These are phyloP conservation scores for Leptodontidium sp. DNA, from an alignment of 2,329 filamentous ascomycete genomes.

Conservation along the genomic window DNA sequence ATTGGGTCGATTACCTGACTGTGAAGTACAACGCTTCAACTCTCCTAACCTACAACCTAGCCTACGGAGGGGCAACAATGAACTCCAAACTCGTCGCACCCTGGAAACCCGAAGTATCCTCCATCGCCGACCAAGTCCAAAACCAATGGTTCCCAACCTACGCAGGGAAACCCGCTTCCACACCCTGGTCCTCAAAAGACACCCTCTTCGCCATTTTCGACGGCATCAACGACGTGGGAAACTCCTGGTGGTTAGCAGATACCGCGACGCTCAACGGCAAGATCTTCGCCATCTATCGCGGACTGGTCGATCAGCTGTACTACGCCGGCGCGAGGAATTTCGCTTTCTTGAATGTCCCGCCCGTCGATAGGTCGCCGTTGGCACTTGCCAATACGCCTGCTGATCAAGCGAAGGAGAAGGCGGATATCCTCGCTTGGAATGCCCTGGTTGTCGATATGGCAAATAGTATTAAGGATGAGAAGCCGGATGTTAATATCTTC, in stretches of 20 bases:
- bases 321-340: conserved; percentile 64
- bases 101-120: conserved; percentile 48
- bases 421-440: conserved; percentile 62
- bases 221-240: conserved; percentile 64
- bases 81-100: conserved; percentile 49
- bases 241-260: conserved; percentile 51
- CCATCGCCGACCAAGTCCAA: conserved; percentile 50
- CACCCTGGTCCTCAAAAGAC: conserved; percentile 37
- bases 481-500: conserved; percentile 57
- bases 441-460: conserved; percentile 53
- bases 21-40: conserved; percentile 53
- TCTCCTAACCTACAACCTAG: conserved; percentile 60
- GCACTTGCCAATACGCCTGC: conserved; percentile 51
- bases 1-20: conserved; percentile 62
- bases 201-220: conserved; percentile 53
- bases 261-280: conserved; percentile 48
- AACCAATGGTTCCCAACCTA: conserved; percentile 53
- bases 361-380: conserved; percentile 61
- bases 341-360: conserved; percentile 65
- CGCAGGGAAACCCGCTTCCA: conserved; percentile 41
- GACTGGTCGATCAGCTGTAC: conserved; percentile 57
- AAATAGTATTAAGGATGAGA: conserved; percentile 43
- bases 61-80: conserved; percentile 55
- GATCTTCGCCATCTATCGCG: conserved; percentile 55
- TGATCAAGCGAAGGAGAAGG: conserved; percentile 49